Percentiles rank a stretch among this genome's conserved stretches.
These are phyloP conservation scores for Grigorovia yakushimaensis DNA, from an alignment of 805 yeast genomes.

Conservation along the genomic window DNA sequence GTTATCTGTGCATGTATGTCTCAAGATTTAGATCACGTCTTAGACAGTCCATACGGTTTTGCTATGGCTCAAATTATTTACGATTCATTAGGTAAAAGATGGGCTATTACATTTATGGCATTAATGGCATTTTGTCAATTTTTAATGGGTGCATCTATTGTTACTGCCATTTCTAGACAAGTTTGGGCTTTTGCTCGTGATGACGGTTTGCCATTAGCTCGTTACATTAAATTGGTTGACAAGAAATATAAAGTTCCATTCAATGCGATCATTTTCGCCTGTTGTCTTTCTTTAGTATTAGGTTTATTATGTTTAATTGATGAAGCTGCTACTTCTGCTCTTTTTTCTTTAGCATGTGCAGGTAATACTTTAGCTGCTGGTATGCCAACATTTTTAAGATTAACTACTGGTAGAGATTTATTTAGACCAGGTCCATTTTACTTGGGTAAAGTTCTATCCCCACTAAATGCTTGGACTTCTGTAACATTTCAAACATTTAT, in stretches of 20 bases:
- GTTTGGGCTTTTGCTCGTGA: too few species aligned
- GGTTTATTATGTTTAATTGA: conserved; percentile 35
- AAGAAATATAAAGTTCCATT: conserved; percentile 51
- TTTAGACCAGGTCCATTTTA: too few species aligned
- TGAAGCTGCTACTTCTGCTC: conserved; percentile 34
- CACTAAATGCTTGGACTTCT: conserved; percentile 38
- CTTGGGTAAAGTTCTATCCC: conserved; percentile 42
- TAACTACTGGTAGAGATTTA: conserved; percentile 40
- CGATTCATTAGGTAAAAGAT: too few species aligned
- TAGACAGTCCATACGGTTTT: conserved; percentile 35
- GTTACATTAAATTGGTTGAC: conserved; percentile 47
- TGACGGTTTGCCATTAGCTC: conserved; percentile 60
- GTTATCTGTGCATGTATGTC: conserved; percentile 45
- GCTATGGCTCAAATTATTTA: too few species aligned
- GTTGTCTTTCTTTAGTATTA: conserved; percentile 28
- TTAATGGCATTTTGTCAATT: too few species aligned
- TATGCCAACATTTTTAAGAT: conserved; percentile 30
- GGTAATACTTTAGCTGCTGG: conserved; percentile 36
- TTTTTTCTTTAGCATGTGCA: conserved; percentile 35
- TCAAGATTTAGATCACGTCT: conserved; percentile 34
- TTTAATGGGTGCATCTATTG: too few species aligned
- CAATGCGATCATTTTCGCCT: conserved; percentile 43
- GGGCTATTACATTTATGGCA: too few species aligned
- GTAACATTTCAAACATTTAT: conserved; percentile 42
- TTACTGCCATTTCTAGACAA: too few species aligned